These are phyloP conservation scores for Phtheirospermum japonicum DNA, from an alignment of 257 asterid species.

Conservation along the genomic window DNA sequence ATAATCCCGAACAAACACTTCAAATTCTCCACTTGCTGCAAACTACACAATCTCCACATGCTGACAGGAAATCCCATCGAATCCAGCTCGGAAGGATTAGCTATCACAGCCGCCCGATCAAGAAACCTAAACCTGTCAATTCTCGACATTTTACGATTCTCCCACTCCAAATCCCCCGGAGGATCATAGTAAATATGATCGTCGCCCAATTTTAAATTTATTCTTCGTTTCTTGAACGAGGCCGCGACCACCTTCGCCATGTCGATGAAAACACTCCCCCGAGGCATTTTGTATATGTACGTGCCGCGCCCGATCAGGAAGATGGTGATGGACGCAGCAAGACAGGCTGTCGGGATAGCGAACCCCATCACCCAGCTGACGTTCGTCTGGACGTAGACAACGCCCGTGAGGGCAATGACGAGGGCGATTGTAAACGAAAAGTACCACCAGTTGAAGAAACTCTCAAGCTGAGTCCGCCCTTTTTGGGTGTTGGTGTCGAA, in stretches of 20 bases:
- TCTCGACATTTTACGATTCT: background rate
- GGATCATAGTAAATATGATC: slow-evolving; percentile 34
- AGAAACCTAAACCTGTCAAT: slow-evolving; percentile 39
- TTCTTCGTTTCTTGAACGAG: slow-evolving; percentile 39
- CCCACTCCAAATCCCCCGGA: slow-evolving; percentile 20
- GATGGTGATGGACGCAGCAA: slow-evolving; percentile 45
- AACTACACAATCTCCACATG: slow-evolving; percentile 61
- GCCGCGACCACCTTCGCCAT: slow-evolving; percentile 55
- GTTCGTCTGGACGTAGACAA: slow-evolving; percentile 71
- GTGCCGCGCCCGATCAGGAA: slow-evolving; percentile 59
- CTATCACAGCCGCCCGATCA: slow-evolving; percentile 60
- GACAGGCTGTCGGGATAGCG: slow-evolving; percentile 70
- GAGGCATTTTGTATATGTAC: slow-evolving; percentile 40
- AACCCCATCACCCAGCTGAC: slow-evolving; percentile 73
- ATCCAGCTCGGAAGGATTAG: slow-evolving; percentile 41
- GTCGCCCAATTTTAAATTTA: background rate
- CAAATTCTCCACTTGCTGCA: slow-evolving; percentile 56
- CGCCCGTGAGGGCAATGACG: slow-evolving; percentile 59
- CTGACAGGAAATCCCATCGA: slow-evolving; percentile 35
- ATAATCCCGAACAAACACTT: slow-evolving; percentile 50
- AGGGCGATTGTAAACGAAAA: slow-evolving; percentile 76
- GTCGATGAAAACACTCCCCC: slow-evolving; percentile 59
- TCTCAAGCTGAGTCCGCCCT: slow-evolving; percentile 62
- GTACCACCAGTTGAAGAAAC: slow-evolving; percentile 94
- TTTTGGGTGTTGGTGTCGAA: slow-evolving; percentile 61